These are phyloP conservation scores for Naumovozyma dairenensis DNA, from an alignment of 805 yeast genomes.

Conservation along the genomic window DNA sequence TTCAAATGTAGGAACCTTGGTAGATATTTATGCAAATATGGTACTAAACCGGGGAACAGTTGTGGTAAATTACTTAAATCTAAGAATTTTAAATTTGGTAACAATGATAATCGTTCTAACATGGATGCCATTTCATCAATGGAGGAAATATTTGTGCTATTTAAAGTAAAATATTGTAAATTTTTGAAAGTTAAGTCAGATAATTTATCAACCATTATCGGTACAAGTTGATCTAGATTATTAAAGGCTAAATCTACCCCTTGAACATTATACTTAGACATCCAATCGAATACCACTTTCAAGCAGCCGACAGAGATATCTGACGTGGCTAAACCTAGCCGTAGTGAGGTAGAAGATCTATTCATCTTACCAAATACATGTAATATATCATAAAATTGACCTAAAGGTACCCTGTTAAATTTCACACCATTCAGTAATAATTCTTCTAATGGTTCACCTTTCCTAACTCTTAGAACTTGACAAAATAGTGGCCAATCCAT, in stretches of 20 bases:
- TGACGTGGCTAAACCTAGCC: constrained; percentile 72
- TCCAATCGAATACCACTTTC: constrained; percentile 48
- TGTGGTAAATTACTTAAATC: constrained; percentile 65
- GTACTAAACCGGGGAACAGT: constrained; percentile 53
- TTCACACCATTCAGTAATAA: constrained; percentile 71
- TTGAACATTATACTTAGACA: constrained; percentile 31
- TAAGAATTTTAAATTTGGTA: constrained; percentile 55
- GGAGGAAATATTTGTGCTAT: constrained; percentile 49
- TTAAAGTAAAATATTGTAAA: constrained; percentile 48
- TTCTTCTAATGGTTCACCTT: constrained; percentile 59
- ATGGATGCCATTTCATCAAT: constrained; percentile 41
- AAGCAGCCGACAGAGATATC: constrained; percentile 54
- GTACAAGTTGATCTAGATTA: constrained; percentile 37
- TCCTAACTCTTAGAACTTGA: constrained; percentile 56
- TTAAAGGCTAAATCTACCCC: constrained; percentile 85
- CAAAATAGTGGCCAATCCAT: constrained; percentile 78
- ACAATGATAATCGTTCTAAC: constrained; percentile 40
- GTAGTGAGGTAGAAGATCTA: constrained; percentile 15
- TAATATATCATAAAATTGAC: constrained; percentile 45
- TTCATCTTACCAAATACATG: constrained; percentile 42
- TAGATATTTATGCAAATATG: constrained; percentile 48
- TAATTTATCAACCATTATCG: constrained; percentile 18
- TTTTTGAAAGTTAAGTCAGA: constrained; percentile 13
- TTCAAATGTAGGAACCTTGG: constrained; percentile 59
- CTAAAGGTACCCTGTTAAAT: constrained; percentile 38